A percentile compares a stretch with the other conserved stretches of the same genome.
Evolutionary conservation across 768 basidiomycete species (phyloP).

Genomic region (Symmetrospora coprosmae): DNA sequence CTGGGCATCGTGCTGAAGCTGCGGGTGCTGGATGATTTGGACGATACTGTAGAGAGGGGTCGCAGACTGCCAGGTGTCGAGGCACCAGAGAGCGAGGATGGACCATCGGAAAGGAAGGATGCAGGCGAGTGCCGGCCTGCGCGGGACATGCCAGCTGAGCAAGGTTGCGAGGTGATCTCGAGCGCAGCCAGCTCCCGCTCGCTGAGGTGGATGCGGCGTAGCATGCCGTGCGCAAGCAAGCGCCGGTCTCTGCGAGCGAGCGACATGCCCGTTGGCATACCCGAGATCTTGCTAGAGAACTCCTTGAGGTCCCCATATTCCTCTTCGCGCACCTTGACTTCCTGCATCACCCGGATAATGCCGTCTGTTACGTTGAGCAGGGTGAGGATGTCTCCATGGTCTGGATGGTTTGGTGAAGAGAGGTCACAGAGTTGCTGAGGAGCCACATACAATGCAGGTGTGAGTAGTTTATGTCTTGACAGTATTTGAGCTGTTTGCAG

Average conservation of each 20-base stretch:
- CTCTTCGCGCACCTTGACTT: constrained; percentile 72
- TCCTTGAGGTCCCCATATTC: constrained; percentile 63
- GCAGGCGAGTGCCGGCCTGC: no score
- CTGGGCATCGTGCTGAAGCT: background rate
- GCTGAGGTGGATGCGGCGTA: constrained; percentile 43
- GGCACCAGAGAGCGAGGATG: background rate
- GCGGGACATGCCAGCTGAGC: background rate
- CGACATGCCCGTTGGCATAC: constrained; percentile 44
- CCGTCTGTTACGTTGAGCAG: constrained; percentile 52
- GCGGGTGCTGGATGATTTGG: background rate
- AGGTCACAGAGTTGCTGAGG: constrained; percentile 52
- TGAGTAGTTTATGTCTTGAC: background rate
- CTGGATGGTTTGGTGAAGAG: constrained; percentile 57
- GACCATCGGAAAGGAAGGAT: background rate
- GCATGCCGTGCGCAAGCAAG: constrained; percentile 53
- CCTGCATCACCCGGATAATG: constrained; percentile 61
- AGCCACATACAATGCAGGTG: constrained; percentile 2
- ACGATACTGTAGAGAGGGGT: constrained; percentile 10
- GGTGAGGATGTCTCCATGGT: constrained; percentile 55
- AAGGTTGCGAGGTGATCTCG: constrained; percentile 8
- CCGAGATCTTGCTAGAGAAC: constrained; percentile 49
- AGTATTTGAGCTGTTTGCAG: background rate
- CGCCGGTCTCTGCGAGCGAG: constrained; percentile 61
- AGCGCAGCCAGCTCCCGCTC: constrained; percentile 33
- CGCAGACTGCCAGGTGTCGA: background rate